Evolutionary conservation across 176 grass and related monocot species (phyloP), one percentile per base, ranked within the genome.

Genomic region (Echinochloa phyllopogon): DNA sequence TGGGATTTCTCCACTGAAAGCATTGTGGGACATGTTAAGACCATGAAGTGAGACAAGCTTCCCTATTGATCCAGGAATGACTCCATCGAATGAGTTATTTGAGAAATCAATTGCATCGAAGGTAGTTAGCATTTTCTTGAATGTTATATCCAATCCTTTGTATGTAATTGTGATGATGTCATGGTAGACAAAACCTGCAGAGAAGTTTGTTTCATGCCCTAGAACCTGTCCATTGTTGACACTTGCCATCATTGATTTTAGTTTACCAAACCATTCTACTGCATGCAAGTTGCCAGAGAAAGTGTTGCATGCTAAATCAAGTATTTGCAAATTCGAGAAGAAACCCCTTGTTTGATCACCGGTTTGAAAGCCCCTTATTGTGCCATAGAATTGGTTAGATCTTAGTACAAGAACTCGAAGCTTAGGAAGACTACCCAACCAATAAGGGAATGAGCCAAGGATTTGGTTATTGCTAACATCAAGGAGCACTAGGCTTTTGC

Each of bases 301-400:
- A 0, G 2, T 71, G 13, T 83, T 90, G 40, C 55, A 87, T 5
- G 84, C 64, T 29, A 90, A 69, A 77, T 47, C 16, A 61, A 90
- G n/a, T 60, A 90, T 78, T 50, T 81, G 81, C 37, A 90, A 13
- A 33, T 18, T 87, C 38, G 49, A 8, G 16, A 87, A 87, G n/a
- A n/a, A n/a, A n/a, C n/a, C n/a, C n/a, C n/a, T n/a, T n/a, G n/a
- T n/a, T n/a, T n/a, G n/a, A n/a, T n/a, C n/a, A n/a, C n/a, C n/a
- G n/a, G n/a, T n/a, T n/a, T n/a, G n/a, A n/a, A n/a, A n/a, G n/a
- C n/a, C n/a, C n/a, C n/a, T n/a, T 9, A 90, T 21, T 8, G 36
- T 42, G 8, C 84, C 72, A 21, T 14, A 16, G 0, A 90, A 44
- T 13, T 15, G 56, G 51, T 87, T 87, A 18, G 62, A 83, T 24